phyloP scores from a whole-genome alignment of 2,329 filamentous ascomycete genomes.

The Aspergillus caelatus region DNA sequence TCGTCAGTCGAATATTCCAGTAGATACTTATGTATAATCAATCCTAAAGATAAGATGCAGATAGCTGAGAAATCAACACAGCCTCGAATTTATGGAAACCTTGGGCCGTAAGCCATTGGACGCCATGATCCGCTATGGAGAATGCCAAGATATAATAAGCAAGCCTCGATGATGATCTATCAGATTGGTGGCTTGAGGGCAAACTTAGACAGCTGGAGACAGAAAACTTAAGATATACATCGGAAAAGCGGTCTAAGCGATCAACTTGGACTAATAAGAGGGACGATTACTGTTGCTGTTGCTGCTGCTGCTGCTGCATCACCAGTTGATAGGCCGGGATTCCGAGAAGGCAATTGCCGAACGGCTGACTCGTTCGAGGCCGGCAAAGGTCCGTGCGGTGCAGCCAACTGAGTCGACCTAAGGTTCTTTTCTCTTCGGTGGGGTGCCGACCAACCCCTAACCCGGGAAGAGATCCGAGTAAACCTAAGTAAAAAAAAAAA shows the following conservation, averaged over 20 bases:
- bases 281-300: background rate
- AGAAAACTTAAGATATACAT: background rate
- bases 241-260: background rate
- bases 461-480: background rate
- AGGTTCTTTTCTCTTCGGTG: background rate
- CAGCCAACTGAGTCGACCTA: background rate
- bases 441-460: background rate
- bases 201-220: background rate
- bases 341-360: background rate
- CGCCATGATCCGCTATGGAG: conserved; percentile 1
- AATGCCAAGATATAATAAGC: conserved; percentile 3
- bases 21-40: no score
- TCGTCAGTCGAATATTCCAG: background rate
- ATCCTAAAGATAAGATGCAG: background rate
- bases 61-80: background rate
- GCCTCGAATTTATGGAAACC: background rate
- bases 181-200: background rate
- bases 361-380: background rate
- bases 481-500: background rate
- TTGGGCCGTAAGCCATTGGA: background rate
- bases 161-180: background rate
- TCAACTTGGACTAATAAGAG: background rate
- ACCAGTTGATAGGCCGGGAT: background rate
- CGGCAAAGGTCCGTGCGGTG: background rate
- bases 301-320: background rate